Conservation (phyloP, 2,329 filamentous ascomycete species). For the Penicillium expansum region DNA sequence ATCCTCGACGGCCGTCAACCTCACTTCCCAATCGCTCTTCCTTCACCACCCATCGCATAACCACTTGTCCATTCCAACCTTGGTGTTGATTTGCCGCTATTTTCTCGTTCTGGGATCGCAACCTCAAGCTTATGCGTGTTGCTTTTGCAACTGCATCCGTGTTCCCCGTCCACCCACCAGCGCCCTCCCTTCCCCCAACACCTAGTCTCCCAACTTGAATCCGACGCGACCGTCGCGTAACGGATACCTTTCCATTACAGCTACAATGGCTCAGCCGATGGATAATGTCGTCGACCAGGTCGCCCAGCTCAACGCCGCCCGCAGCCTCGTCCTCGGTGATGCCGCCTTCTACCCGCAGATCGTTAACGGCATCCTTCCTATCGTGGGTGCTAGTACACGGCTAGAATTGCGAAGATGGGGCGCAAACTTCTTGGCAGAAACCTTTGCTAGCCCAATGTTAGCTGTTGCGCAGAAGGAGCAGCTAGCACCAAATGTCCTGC, state of each 20-base stretch:
- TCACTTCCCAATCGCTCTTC: not conserved
- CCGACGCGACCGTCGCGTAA: slow-evolving; percentile 7
- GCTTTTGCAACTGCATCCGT: slow-evolving; percentile 11
- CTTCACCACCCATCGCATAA: not conserved
- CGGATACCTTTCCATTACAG: slow-evolving; percentile 11
- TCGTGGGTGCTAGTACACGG: slow-evolving; percentile 71
- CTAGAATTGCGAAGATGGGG: slow-evolving; percentile 92
- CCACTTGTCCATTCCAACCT: not conserved
- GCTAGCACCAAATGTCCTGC: slow-evolving; percentile 72
- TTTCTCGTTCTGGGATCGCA: not conserved
- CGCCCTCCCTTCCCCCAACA: slow-evolving; percentile 4
- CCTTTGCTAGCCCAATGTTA: slow-evolving; percentile 88
- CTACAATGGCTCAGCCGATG: slow-evolving; percentile 53
- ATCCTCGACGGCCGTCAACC: slow-evolving; percentile 2
- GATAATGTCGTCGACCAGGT: slow-evolving; percentile 72
- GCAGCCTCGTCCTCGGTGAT: slow-evolving; percentile 83
- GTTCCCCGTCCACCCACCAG: slow-evolving; percentile 4
- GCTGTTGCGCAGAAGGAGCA: slow-evolving; percentile 74
- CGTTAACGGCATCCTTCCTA: slow-evolving; percentile 86
- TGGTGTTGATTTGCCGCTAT: not conserved
- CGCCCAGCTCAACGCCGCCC: slow-evolving; percentile 82
- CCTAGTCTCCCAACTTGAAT: not conserved
- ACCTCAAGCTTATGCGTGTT: slow-evolving; percentile 10
- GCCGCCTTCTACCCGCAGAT: slow-evolving; percentile 87
- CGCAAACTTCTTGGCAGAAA: slow-evolving; percentile 90